Evolutionary conservation across 768 basidiomycete genomes (phyloP).

Genomic region (Coprinellus micaceus): DNA sequence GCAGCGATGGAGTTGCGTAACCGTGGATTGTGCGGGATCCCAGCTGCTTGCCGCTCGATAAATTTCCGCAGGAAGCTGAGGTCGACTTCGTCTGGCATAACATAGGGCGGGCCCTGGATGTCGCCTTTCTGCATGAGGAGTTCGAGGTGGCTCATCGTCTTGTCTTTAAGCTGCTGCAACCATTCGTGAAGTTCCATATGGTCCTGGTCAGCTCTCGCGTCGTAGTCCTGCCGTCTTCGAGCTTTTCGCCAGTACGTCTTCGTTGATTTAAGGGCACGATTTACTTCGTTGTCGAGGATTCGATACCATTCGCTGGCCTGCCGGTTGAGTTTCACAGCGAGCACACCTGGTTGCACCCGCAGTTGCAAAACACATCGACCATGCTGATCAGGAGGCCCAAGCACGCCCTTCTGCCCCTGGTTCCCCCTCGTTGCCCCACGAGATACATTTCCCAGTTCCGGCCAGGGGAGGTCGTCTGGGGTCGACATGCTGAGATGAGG

Average conservation of each 20-base stretch:
- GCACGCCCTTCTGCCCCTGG: constrained; percentile 80
- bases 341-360: constrained; percentile 78
- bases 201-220: constrained; percentile 80
- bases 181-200: constrained; percentile 89
- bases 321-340: constrained; percentile 69
- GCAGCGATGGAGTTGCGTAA: constrained; percentile 49
- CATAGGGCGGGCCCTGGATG: constrained; percentile 77
- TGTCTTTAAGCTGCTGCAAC: constrained; percentile 84
- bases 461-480: constrained; percentile 81
- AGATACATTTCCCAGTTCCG: constrained; percentile 81
- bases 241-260: constrained; percentile 86
- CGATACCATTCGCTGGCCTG: constrained; percentile 83
- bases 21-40: constrained; percentile 76
- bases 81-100: constrained; percentile 78
- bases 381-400: constrained; percentile 67
- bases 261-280: constrained; percentile 75
- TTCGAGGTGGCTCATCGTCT: constrained; percentile 84
- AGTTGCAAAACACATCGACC: constrained; percentile 78
- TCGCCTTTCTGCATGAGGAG: constrained; percentile 86
- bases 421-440: constrained; percentile 81
- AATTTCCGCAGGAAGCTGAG: constrained; percentile 77
- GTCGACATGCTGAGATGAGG: constrained; percentile 41
- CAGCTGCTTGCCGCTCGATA: constrained; percentile 73
- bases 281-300: constrained; percentile 73
- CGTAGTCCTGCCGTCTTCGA: constrained; percentile 79